These are phyloP conservation scores for Ophioceras dolichostomum DNA, from an alignment of 2,329 filamentous ascomycete species.

Conservation along the genomic window DNA sequence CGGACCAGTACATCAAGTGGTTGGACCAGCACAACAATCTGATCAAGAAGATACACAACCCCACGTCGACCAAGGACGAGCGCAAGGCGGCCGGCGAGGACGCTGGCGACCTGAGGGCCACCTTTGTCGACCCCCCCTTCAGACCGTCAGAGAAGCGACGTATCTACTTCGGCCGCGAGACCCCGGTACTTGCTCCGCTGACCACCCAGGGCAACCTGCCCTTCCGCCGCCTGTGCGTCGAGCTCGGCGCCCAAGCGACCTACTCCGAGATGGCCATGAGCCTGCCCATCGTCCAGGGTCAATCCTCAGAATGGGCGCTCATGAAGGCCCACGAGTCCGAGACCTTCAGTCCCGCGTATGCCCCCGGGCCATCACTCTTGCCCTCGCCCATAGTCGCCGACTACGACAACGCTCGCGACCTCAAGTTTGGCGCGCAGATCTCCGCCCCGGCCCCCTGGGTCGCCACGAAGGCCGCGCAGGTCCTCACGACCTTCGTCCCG, in stretches of 20 bases:
- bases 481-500: conserved; percentile 63
- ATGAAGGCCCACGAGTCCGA: conserved; percentile 88
- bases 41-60: conserved; percentile 33
- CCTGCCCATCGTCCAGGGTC: conserved; percentile 76
- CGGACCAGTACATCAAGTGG: conserved; percentile 69
- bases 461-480: conserved; percentile 78
- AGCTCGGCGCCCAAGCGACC: conserved; percentile 81
- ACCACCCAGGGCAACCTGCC: conserved; percentile 96
- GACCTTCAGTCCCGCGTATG: conserved; percentile 56
- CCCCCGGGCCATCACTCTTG: conserved; percentile 30
- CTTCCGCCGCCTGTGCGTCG: conserved; percentile 80
- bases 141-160: conserved; percentile 86
- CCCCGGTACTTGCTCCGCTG: conserved; percentile 82
- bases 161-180: conserved; percentile 89
- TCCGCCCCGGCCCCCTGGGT: conserved; percentile 87
- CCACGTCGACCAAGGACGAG: not conserved
- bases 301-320: conserved; percentile 87
- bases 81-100: conserved; percentile 14
- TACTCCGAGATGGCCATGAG: conserved; percentile 99
- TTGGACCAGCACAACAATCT: conserved; percentile 51
- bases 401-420: conserved; percentile 73
- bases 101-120: conserved; percentile 41
- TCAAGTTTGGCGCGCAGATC: conserved; percentile 88
- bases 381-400: conserved; percentile 47
- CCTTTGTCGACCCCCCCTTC: conserved; percentile 76